Evolutionary conservation across 192 early-diverging fungal genomes (phyloP), one percentile per base, ranked within the genome.

Genomic region (Powellomyces hirtus): DNA sequence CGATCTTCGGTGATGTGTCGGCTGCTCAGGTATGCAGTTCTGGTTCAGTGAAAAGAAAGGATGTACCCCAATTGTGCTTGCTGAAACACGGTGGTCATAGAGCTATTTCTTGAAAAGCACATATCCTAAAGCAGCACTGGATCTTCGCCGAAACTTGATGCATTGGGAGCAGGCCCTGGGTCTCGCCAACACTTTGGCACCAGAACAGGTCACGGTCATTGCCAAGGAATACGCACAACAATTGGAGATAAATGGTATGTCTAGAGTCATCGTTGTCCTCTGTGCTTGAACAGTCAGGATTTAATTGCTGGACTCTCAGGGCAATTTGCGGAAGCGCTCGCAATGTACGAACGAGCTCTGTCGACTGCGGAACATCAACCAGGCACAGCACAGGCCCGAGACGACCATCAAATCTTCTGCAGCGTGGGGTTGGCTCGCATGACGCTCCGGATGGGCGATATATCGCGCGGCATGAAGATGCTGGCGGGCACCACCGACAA

Each of bases 151-250:
- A 1, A 71, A 79, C 38, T 56, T 85, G 44, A 68, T 76, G 64
- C 79, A 85, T 6, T 85, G 80, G 79, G 83, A 85, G 29, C 77
- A 81, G 44, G 83, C 83, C 1, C 56, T 85, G 59, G 49, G 38
- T 14, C 44, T 85, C 20, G 83, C 83, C 1, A 64, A 24, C 0
- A 79, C 68, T 10, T 68, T 82, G 30, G 58, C 72, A 4, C 82
- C 81, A 11, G 40, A 68, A 14, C 81, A 85, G 30, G 62, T 82
- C 1, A 68, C 83, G 14, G 44, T 75, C 4, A 83, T 85, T 64
- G 77, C 79, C 2, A 67, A 61, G 38, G 83, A 85, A 49, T 85
- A 85, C 72, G 83, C 83, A 22, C 31, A 58, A 14, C 73, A 79
- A 62, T 67, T 84, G 6, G 83, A 85, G 62, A 35, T 74, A 26